Evolutionary conservation across 2,329 filamentous ascomycete genomes (phyloP), one percentile per base, ranked within the genome.

Genomic region (Xylaria polymorpha): DNA sequence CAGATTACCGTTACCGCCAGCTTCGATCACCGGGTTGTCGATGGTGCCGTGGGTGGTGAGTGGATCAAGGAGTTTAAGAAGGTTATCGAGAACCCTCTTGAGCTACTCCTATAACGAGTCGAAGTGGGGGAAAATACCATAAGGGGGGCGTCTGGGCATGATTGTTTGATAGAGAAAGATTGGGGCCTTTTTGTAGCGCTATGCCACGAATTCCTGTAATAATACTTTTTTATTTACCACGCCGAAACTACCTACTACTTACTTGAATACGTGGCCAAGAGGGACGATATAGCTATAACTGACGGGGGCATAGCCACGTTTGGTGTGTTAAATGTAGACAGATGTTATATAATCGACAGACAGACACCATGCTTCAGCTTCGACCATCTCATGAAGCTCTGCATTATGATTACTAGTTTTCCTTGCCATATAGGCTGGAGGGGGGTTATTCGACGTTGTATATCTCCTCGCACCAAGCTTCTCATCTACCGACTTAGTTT

Each of bases 1-100:
- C 94, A 98, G 87, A 98, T 99, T 78, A 89, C 92, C 71, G 91
- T 99, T 68, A 98, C 94, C 46, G 95, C 86, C 78, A 97, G 93
- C 87, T 99, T 99, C 81, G 96, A 99, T 86, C 96, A 99, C 90
- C 97, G 97, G 89, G 94, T 98, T 60, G 91, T 99, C 14, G 96
- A 99, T 80, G 96, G 96, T 73, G 96, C 94, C 48, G 93, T 98
- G 67, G 97, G 96, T 79, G 96, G 91, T 68, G 96, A 99, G 83
- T 99, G 95, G 90, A 94, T 99, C 83, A 90, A 89, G 82, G 96
- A 97, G 86, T 86, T 99, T 82, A 99, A 99, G 92, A 95, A 94
- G 88, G 93, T 94, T 62, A 86, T 99, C 70, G 96, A 99, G 90
- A 98, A 97, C 88, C 96, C 96, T 74, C 88, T 99, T 76, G 93